Conservation (phyloP, 257 asterid species). For the Henckelia pumila region DNA sequence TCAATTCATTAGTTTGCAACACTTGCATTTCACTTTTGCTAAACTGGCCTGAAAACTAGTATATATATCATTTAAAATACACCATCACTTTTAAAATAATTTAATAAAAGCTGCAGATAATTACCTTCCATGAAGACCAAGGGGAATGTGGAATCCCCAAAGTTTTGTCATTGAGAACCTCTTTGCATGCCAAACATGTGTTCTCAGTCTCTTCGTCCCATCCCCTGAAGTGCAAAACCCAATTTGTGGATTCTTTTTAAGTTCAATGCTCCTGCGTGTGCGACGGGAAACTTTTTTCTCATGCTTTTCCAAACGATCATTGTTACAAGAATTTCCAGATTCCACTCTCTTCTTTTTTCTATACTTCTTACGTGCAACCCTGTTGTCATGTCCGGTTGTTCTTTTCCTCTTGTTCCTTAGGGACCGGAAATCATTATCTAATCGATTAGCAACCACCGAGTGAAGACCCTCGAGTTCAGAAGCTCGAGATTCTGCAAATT, state of each 20-base stretch:
- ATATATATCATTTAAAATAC: not conserved
- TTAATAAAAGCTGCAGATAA: not conserved
- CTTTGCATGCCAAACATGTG: conserved; percentile 96
- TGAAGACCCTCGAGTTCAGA: conserved; percentile 72
- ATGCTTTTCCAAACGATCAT: conserved; percentile 28
- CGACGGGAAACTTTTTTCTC: conserved; percentile 54
- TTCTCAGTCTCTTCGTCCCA: conserved; percentile 81
- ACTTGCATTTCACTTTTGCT: not conserved
- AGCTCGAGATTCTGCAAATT: conserved; percentile 76
- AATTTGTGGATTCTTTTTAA: conserved; percentile 50
- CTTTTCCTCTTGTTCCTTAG: conserved; percentile 77
- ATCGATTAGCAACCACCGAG: conserved; percentile 53
- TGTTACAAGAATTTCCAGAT: conserved; percentile 18
- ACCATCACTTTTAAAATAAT: not conserved
- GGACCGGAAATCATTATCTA: conserved; percentile 56
- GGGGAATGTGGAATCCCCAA: conserved; percentile 86
- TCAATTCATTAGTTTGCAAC: not conserved
- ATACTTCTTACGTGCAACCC: conserved; percentile 41
- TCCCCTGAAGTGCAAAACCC: conserved; percentile 77
- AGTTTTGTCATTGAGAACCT: conserved; percentile 70
- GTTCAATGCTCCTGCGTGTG: conserved; percentile 61
- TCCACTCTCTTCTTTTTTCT: conserved; percentile 44
- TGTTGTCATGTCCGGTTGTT: conserved; percentile 71
- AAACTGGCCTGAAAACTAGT: not conserved
- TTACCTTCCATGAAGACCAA: conserved; percentile 83